Percentiles rank a stretch among this genome's conserved stretches.
Evolutionary conservation across 2,329 filamentous ascomycete genomes (phyloP).

Genomic region (Trichophyton benhamiae): DNA sequence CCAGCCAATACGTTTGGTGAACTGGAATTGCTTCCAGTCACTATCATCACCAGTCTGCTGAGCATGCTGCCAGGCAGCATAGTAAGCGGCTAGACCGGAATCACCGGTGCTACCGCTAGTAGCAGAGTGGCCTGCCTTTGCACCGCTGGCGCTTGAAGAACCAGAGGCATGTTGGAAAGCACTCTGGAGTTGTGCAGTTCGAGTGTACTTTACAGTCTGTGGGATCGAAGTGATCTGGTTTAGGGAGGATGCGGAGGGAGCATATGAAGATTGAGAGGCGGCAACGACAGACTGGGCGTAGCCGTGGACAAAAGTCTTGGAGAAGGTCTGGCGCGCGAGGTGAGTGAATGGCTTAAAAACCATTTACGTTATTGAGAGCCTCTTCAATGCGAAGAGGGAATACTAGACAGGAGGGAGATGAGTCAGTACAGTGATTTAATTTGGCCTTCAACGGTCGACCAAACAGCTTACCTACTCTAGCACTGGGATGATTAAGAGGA

Average conservation of each 20-base stretch:
- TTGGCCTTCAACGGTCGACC: slow-evolving; percentile 11
- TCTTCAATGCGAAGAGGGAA: slow-evolving; percentile 52
- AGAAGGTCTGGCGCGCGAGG: slow-evolving; percentile 94
- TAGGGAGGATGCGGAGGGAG: slow-evolving; percentile 48
- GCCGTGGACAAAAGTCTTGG: slow-evolving; percentile 93
- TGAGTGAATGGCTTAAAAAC: slow-evolving; percentile 55
- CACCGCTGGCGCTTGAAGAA: slow-evolving; percentile 33
- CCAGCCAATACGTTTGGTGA: slow-evolving; percentile 81
- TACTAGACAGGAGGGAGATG: slow-evolving; percentile 24
- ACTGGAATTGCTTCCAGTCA: slow-evolving; percentile 87
- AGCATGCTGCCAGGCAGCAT: slow-evolving; percentile 74
- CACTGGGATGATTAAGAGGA: slow-evolving; percentile 46
- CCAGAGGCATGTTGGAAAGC: slow-evolving; percentile 55
- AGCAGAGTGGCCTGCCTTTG: slow-evolving; percentile 46
- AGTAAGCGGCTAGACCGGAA: slow-evolving; percentile 75
- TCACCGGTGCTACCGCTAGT: slow-evolving; percentile 39
- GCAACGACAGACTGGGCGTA: slow-evolving; percentile 97
- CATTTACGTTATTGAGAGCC: slow-evolving; percentile 73
- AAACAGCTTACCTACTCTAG: slow-evolving; percentile 46
- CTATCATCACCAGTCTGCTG: slow-evolving; percentile 57
- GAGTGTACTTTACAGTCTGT: slow-evolving; percentile 40
- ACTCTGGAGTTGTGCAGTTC: slow-evolving; percentile 57
- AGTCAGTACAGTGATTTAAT: background rate
- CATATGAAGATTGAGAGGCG: slow-evolving; percentile 75
- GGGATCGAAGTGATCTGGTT: slow-evolving; percentile 40